Conservation (phyloP, 768 basidiomycete species). For the Myochromella boudieri region DNA sequence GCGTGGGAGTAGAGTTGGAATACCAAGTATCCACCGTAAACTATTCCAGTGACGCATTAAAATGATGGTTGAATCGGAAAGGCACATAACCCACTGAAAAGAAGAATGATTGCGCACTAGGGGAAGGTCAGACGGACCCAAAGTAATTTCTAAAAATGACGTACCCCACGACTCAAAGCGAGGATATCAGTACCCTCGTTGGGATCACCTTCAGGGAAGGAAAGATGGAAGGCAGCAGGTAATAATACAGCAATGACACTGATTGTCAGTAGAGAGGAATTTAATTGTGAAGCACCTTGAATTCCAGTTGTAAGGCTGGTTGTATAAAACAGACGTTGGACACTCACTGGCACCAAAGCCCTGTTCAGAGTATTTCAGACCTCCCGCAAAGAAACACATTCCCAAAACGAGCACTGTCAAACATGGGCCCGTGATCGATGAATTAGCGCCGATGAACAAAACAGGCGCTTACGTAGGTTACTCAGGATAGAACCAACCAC, state of each 20-base stretch:
- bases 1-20: conserved; percentile 82
- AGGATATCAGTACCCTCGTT: conserved; percentile 48
- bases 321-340: conserved; percentile 26
- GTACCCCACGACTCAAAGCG: conserved; percentile 71
- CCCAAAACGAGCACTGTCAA: conserved; percentile 73
- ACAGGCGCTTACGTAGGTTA: conserved; percentile 63
- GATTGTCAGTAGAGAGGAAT: conserved; percentile 72
- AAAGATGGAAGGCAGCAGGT: conserved; percentile 78
- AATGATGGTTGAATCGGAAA: neutral
- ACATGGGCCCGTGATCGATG: neutral
- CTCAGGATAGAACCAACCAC: conserved; percentile 88
- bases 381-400: conserved; percentile 91
- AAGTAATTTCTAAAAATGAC: conserved; percentile 22
- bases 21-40: conserved; percentile 72
- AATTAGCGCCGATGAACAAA: neutral
- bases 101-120: conserved; percentile 73
- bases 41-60: conserved; percentile 48
- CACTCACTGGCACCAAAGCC: conserved; percentile 71
- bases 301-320: neutral
- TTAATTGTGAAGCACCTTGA: conserved; percentile 62
- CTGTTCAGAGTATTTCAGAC: conserved; percentile 75
- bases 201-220: conserved; percentile 27
- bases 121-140: neutral
- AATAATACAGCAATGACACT: conserved; percentile 80
- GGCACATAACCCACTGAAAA: conserved; percentile 56